A percentile compares a stretch with the other conserved stretches of the same genome.
Evolutionary conservation across 179 eudicot species (phyloP).

Genomic region (Beta lomatogona): DNA sequence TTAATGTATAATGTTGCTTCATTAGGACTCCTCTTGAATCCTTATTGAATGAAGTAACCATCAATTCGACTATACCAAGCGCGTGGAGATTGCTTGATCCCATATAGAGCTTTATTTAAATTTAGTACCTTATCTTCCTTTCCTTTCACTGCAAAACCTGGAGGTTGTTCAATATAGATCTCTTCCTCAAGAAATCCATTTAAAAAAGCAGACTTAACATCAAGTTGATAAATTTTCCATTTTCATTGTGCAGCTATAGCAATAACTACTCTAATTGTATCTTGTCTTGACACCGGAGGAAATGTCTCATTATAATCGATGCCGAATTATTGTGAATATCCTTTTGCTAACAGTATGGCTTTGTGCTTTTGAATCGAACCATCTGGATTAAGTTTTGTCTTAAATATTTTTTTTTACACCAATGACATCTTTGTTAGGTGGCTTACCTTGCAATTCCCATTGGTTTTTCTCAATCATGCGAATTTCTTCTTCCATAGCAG

Average conservation of each 20-base stretch:
- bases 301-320: background rate
- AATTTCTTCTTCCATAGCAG: background rate
- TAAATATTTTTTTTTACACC: background rate
- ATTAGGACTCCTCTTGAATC: constrained; percentile 4
- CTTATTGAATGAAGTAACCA: background rate
- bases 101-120: constrained; percentile 15
- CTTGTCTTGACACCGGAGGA: background rate
- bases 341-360: background rate
- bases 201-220: background rate
- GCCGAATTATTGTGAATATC: background rate
- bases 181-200: constrained; percentile 9
- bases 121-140: background rate
- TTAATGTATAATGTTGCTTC: no score
- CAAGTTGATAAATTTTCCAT: constrained; percentile 3
- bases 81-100: constrained; percentile 8
- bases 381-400: background rate
- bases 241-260: background rate
- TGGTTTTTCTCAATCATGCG: background rate
- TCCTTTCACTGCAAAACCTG: background rate
- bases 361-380: background rate
- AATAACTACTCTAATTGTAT: no score
- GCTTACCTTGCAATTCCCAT: background rate
- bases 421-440: constrained; percentile 1
- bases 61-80: constrained; percentile 20
- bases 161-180: constrained; percentile 5